Base-by-base conservation (phyloP, 2,329 filamentous ascomycete genomes). In the Exophiala sp. region DNA sequence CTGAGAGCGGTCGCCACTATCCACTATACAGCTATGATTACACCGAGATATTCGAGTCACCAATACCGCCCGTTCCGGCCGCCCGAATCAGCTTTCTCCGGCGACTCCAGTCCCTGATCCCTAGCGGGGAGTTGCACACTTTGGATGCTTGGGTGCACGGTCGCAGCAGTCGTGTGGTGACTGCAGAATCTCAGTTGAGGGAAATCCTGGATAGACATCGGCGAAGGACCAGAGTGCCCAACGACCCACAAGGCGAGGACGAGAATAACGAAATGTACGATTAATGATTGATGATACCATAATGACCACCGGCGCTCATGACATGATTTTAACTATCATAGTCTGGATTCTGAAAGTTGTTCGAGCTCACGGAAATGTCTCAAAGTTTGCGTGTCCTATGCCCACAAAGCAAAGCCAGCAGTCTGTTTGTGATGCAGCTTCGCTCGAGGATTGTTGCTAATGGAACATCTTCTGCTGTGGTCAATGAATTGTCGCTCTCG, bases 21-120 rank as follows among this genome's bases (percentile, higher is more conserved):
- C 53, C 56, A 10, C 44, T 58, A 5, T 60, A 61, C 40, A 53
- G 52, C 18, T 55, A 50, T 45, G 59, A 60, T 24, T 50, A 58
- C 35, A 57, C 37, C 18, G 43, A 53, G 19, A 50, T 58, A 1
- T 57, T 59, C 39, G 53, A 56, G 11, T 45, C 46, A 21, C 46
- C 55, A 1, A 44, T 41, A 3, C 9, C 27, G 39, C 8, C 39
- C 9, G 19, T 24, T 19, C 42, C 44, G 2, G 37, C 40, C 14
- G 13, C 16, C 23, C 45, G 24, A 38, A 41, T 18, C 30, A 52
- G 40, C 7, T 42, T 57, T 13, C 45, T 45, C 19, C 44, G 51
- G 5, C 48, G 50, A 24, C 22, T 57, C 3, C 39, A 50, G 19
- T 46, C 51, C n/a, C 27, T 54, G 11, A 40, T 57, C 3, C 48